phyloP scores from a whole-genome alignment of 2,329 filamentous ascomycete species.

The Diaporthe longicolla region DNA sequence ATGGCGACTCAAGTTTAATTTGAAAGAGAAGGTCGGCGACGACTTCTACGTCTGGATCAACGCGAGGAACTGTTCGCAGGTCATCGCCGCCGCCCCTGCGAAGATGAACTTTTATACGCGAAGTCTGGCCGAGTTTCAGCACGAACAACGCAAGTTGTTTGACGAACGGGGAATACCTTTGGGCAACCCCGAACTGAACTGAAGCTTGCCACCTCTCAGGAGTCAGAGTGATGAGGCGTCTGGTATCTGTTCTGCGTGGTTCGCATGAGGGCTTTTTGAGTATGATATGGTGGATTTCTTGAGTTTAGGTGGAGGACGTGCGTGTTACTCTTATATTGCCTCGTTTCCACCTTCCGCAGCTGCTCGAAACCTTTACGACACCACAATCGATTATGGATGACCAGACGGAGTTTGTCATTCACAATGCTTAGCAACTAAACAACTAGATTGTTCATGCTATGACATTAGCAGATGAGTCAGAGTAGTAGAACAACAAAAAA shows the following conservation, averaged over 20 bases:
- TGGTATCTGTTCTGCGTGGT: neutral
- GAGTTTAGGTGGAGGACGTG: no score
- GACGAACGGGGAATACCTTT: neutral
- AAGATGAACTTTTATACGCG: neutral
- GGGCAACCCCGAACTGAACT: no score
- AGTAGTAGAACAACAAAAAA: neutral
- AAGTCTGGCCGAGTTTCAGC: neutral
- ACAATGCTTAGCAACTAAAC: neutral
- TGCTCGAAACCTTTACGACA: no score
- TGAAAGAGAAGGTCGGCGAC: neutral
- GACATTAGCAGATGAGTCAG: no score
- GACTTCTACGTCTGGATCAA: neutral
- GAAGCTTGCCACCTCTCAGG: neutral
- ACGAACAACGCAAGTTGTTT: neutral
- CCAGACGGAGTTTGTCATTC: neutral
- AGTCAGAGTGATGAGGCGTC: neutral
- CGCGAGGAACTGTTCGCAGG: neutral
- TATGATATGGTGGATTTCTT: neutral
- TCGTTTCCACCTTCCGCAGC: no score
- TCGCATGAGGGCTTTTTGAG: no score
- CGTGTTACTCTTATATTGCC: no score
- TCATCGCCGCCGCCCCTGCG: neutral
- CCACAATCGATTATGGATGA: neutral
- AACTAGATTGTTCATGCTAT: neutral
- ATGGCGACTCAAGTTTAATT: neutral